Evolutionary conservation across 2,329 filamentous ascomycete genomes (phyloP), one percentile per base, ranked within the genome.

Genomic region (Fusarium phyllophilum): DNA sequence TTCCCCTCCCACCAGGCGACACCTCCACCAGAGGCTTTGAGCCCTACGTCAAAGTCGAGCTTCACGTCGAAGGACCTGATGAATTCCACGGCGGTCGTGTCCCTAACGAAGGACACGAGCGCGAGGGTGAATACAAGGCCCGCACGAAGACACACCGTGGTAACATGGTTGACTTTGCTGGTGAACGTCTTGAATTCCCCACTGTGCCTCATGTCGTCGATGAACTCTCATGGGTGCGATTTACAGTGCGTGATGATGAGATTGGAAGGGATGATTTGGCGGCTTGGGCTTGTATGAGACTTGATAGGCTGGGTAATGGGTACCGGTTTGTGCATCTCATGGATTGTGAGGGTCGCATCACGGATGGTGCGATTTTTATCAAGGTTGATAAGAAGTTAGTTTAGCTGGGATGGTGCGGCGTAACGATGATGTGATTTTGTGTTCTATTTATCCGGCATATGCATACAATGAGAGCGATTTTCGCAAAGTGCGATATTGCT

Each of bases 241-340:
- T 98, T 85, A 94, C 97, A 77, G 87, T 98, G 75, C 93, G 95
- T 82, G 94, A 98, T 80, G 93, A 97, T 75, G 93, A 96, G 81
- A 89, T 95, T 74, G 91, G 92, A 8, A 88, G 89, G 71, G 95
- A 98, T 78, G 89, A 92, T 67, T 82, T 97, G 64, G 92, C 94
- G 17, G 94, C 93, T 6, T 98, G 96, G 96, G 91, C 93, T 4
- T 97, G 95, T 79, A 91, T 97, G 76, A 89, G 95, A 44, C 88
- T 98, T 29, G 95, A 98, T 82, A 89, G 95, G 13, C 82, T 98
- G 67, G 90, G 90, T 68, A 84, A 88, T 39, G 96, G 96, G 2
- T 93, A 93, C 75, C 87, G 95, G 17, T 90, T 97, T 74, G 86
- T 98, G 63, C 92, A 92, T 77, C 84, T 98, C 66, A 86, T 93